A percentile compares a stretch with the other conserved stretches of the same genome.
Conservation (phyloP, 1,139 yeast species). For the Candida labiduridarum region DNA sequence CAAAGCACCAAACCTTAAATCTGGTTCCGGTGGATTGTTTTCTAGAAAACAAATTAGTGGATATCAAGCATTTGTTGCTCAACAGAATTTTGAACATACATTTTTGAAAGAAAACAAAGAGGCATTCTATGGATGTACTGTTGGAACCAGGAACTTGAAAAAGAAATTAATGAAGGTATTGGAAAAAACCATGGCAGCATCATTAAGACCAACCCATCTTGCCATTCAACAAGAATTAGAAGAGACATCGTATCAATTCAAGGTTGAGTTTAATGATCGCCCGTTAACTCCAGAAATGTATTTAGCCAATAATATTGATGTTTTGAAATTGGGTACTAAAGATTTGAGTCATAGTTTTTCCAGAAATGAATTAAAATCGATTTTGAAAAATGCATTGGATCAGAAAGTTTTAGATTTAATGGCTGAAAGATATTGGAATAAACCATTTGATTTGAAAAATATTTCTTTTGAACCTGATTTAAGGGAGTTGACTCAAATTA, state of each 20-base stretch:
- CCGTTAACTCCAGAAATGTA: slow-evolving; percentile 92
- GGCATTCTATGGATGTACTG: slow-evolving; percentile 64
- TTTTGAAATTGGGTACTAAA: slow-evolving; percentile 82
- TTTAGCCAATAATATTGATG: slow-evolving; percentile 87
- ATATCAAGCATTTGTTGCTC: slow-evolving; percentile 56
- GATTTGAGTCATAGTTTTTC: slow-evolving; percentile 84
- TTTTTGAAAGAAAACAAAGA: slow-evolving; percentile 64
- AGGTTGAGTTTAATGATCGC: slow-evolving; percentile 95
- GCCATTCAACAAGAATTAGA: slow-evolving; percentile 90
- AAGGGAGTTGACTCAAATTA: slow-evolving; percentile 51
- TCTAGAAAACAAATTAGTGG: slow-evolving; percentile 40
- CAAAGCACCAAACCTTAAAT: slow-evolving; percentile 55
- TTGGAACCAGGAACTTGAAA: slow-evolving; percentile 77
- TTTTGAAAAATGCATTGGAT: slow-evolving; percentile 82
- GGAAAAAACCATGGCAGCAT: slow-evolving; percentile 88
- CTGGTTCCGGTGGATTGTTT: slow-evolving; percentile 28
- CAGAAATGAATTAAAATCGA: slow-evolving; percentile 75
- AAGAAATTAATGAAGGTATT: slow-evolving; percentile 81
- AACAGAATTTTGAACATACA: slow-evolving; percentile 63
- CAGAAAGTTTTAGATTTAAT: slow-evolving; percentile 83
- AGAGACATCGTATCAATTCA: slow-evolving; percentile 89
- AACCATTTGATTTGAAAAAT: slow-evolving; percentile 41
- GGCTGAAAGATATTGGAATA: slow-evolving; percentile 93
- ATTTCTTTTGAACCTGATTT: slow-evolving; percentile 49
- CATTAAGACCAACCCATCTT: slow-evolving; percentile 83